A percentile compares a stretch with the other conserved stretches of the same genome.
These are phyloP conservation scores for Pythium apleroticum DNA, from an alignment of 352 stramenopile genomes.

Conservation along the genomic window DNA sequence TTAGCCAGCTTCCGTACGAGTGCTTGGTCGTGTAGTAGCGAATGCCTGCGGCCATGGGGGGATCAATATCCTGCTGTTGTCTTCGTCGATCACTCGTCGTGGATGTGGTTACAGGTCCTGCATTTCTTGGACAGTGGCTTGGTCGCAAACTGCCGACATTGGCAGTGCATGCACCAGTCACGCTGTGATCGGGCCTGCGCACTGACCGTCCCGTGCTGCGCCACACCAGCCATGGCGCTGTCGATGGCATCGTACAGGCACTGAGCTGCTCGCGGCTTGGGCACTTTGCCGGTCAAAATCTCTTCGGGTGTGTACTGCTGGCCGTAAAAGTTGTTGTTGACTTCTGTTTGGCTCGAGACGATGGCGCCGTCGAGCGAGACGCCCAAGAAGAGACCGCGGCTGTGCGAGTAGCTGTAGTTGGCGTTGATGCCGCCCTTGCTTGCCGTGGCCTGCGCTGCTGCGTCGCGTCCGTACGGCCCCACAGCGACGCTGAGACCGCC, in stretches of 20 bases:
- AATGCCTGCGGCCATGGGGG: too few relatives aligned
- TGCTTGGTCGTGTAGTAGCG: too few relatives aligned
- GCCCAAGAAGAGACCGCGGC: constrained; percentile 92
- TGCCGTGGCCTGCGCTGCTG: constrained; percentile 73
- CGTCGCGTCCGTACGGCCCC: constrained; percentile 88
- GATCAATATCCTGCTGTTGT: too few relatives aligned
- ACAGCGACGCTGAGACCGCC: constrained; percentile 89
- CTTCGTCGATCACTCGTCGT: constrained; percentile 50
- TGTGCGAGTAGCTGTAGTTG: constrained; percentile 95
- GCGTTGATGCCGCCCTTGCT: constrained; percentile 73
- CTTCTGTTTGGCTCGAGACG: constrained; percentile 86
- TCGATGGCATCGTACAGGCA: constrained; percentile 82
- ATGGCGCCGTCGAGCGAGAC: constrained; percentile 92
- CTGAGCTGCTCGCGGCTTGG: constrained; percentile 59
- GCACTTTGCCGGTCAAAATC: constrained; percentile 64
- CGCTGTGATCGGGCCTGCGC: constrained; percentile 24
- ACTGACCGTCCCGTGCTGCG: constrained; percentile 46
- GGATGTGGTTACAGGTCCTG: constrained; percentile 63
- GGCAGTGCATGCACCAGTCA: constrained; percentile 50
- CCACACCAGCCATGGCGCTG: constrained; percentile 64
- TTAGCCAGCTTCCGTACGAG: too few relatives aligned
- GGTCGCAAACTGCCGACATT: constrained; percentile 51
- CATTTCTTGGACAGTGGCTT: constrained; percentile 81
- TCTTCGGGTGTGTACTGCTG: constrained; percentile 73
- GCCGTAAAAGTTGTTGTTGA: constrained; percentile 96